Evolutionary conservation across 805 yeast species (phyloP).

Genomic region (Hanseniaspora lindneri): DNA sequence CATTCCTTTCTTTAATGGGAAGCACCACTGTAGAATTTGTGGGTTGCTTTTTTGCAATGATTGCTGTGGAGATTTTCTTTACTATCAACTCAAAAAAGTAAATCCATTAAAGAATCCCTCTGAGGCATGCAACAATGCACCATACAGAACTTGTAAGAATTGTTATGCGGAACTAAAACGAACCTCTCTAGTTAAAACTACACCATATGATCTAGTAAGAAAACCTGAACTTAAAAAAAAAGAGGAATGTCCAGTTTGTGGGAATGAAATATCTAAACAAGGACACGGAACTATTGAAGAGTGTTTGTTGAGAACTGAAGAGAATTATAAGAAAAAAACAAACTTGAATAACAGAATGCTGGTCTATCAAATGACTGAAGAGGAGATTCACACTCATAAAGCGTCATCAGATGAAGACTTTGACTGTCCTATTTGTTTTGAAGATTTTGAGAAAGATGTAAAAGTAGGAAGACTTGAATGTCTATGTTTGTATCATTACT

Average conservation of each 20-base stretch:
- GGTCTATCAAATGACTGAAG: slow-evolving; percentile 42
- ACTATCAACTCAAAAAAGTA: slow-evolving; percentile 24
- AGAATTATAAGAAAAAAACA: slow-evolving; percentile 36
- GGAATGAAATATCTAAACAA: background rate
- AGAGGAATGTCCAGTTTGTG: slow-evolving; percentile 6
- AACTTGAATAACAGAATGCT: slow-evolving; percentile 69
- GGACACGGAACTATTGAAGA: slow-evolving; percentile 24
- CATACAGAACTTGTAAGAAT: slow-evolving; percentile 46
- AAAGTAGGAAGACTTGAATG: slow-evolving; percentile 89
- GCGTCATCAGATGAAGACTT: slow-evolving; percentile 32
- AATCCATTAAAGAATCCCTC: slow-evolving; percentile 22
- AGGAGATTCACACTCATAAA: slow-evolving; percentile 16
- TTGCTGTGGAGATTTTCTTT: slow-evolving; percentile 25
- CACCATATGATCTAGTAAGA: background rate
- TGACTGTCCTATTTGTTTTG: slow-evolving; percentile 92
- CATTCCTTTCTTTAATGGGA: slow-evolving; percentile 38
- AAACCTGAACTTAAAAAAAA: background rate
- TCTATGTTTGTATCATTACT: slow-evolving; percentile 83
- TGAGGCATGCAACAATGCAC: slow-evolving; percentile 16
- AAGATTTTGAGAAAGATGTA: slow-evolving; percentile 74
- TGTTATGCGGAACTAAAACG: slow-evolving; percentile 40
- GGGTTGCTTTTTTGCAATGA: slow-evolving; percentile 50
- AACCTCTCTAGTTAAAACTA: background rate
- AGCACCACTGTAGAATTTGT: slow-evolving; percentile 61
- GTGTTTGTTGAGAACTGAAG: slow-evolving; percentile 53